These are phyloP conservation scores for Coniferiporia sulphurascens DNA, from an alignment of 1,284 basidiomycete species.

Conservation along the genomic window DNA sequence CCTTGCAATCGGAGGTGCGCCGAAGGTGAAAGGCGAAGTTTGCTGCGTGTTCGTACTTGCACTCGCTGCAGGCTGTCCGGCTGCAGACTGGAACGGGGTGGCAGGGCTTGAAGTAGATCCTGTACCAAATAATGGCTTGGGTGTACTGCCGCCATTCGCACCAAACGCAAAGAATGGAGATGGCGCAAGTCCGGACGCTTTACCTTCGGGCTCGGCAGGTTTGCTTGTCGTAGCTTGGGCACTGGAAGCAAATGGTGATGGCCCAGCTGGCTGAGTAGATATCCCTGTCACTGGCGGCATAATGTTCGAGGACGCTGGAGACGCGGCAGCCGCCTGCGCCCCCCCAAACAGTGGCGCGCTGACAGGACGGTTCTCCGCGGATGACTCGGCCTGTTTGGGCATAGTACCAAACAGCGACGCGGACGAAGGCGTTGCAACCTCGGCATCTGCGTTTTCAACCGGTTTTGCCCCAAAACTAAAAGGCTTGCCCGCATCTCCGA, in stretches of 20 bases:
- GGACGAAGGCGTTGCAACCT: neutral
- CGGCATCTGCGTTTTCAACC: neutral
- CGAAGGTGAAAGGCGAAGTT: constrained; percentile 40
- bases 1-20: constrained; percentile 9
- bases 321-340: neutral
- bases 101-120: neutral
- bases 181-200: neutral
- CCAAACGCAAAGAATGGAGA: constrained; percentile 11
- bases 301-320: neutral
- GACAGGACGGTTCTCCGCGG: neutral
- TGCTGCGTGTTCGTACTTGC: constrained; percentile 35
- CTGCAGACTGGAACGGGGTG: constrained; percentile 8
- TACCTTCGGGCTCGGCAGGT: constrained; percentile 7
- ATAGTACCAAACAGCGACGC: constrained; percentile 3
- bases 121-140: constrained; percentile 15
- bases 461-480: constrained; percentile 8
- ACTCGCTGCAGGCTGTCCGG: neutral
- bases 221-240: neutral
- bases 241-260: neutral
- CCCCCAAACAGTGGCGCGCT: neutral
- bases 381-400: neutral
- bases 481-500: constrained; percentile 3
- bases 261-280: neutral
- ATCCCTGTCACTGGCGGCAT: neutral
- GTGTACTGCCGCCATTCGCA: neutral